Base-by-base conservation (phyloP, 2,329 filamentous ascomycete species). In the Rhinocladiella mackenziei region DNA sequence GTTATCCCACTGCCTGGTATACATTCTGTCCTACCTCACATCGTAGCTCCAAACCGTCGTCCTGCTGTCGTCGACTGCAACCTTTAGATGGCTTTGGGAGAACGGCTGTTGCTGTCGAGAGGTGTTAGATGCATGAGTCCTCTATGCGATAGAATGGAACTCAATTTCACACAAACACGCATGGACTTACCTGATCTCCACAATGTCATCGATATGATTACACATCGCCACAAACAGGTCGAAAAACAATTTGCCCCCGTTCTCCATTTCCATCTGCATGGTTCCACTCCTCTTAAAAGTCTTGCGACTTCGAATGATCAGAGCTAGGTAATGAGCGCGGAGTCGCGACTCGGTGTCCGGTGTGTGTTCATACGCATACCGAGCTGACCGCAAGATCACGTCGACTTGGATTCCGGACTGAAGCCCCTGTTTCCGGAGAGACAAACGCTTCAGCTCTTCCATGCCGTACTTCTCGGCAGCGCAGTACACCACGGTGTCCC, bases 211-310 rank as follows among this genome's bases (percentile, higher is more conserved):
- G 63, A 96, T 84, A 74, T 95, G 89, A 73, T 95, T 96, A 77
- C 88, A 94, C 84, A 96, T 86, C 62, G 89, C 89, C 65, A 96
- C 89, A 69, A 96, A 97, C 69, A 97, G 76, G 77, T 96, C 89
- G 73, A 97, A 97, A 78, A 92, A 96, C 72, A 96, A 77, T 77
- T 89, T 89, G 71, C 80, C 89, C 67, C 89, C 89, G 69, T 81
- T 81, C 75, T 95, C 87, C 89, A 97, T 96, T 75, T 96, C 89
- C 74, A 86, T 84, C 78, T 96, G 89, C 89, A 96, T 94, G 69
- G 89, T 96, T 71, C 89, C 89, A 74, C 89, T 95, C 71, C 86
- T 83, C 83, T 95, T 96, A 71, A 97, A 96, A 62, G 88, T 95
- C 76, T 89, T 89, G 69, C 91, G 87, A 77, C 86, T 91, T 74